A percentile compares a stretch with the other conserved stretches of the same genome.
Evolutionary conservation across 2,329 filamentous ascomycete species (phyloP).

Genomic region (Dactylellina cionopaga): DNA sequence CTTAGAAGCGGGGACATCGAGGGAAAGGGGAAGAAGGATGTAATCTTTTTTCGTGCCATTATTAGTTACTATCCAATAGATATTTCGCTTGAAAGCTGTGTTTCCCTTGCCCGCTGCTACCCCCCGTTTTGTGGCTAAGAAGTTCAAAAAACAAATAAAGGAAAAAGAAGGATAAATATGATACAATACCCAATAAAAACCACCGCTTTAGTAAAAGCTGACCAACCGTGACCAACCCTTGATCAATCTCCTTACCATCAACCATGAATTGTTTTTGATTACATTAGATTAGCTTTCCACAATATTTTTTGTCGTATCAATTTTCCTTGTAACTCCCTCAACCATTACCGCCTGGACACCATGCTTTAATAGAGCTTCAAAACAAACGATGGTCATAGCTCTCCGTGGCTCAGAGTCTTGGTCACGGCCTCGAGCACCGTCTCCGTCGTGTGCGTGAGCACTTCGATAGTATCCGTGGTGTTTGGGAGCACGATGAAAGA

Average conservation of each 20-base stretch:
- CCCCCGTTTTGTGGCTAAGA: neutral
- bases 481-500: conserved; percentile 26
- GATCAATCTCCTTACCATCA: too few relatives aligned
- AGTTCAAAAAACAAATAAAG: conserved; percentile 55
- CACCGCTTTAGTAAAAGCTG: neutral
- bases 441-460: neutral
- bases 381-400: conserved; percentile 5
- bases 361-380: neutral
- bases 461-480: neutral
- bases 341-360: neutral
- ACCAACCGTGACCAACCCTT: neutral
- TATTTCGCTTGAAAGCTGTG: neutral
- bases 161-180: conserved; percentile 58
- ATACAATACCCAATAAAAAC: too few relatives aligned
- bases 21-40: neutral
- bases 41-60: conserved; percentile 2
- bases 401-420: conserved; percentile 21
- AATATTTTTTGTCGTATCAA: neutral
- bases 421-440: conserved; percentile 28
- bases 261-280: too few relatives aligned
- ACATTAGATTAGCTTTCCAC: neutral
- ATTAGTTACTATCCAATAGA: conserved; percentile 15
- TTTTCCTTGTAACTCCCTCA: neutral
- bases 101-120: neutral
- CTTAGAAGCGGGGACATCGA: neutral